A percentile compares a stretch with the other conserved stretches of the same genome.
phyloP scores from a whole-genome alignment of 2,329 filamentous ascomycete species.

The Xylariales sp. region DNA sequence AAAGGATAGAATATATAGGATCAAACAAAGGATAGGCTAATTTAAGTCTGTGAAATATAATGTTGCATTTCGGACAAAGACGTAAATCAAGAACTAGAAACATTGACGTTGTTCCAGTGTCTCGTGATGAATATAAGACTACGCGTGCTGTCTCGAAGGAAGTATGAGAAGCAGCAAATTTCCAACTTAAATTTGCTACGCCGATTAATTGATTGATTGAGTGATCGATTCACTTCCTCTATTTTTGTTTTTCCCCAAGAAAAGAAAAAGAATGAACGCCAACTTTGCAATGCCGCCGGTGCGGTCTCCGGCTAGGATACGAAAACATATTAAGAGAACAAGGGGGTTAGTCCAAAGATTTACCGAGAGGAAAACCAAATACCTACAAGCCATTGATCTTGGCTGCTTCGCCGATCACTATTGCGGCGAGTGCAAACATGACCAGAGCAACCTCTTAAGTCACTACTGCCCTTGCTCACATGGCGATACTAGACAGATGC shows the following conservation, averaged over 20 bases:
- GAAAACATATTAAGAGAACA: not conserved
- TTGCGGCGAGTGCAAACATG: slow-evolving; percentile 30
- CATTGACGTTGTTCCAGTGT: not conserved
- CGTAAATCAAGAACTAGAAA: not conserved
- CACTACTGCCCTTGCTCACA: slow-evolving; percentile 35
- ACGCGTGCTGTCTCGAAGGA: not conserved
- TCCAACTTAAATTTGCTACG: not conserved
- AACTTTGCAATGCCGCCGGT: not conserved
- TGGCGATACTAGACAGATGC: slow-evolving; percentile 1
- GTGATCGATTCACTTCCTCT: no score
- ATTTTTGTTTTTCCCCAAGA: not conserved
- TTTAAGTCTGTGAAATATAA: slow-evolving; percentile 1
- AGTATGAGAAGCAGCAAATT: not conserved
- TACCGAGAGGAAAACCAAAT: not conserved
- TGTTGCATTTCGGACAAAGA: slow-evolving; percentile 15
- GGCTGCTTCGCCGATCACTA: slow-evolving; percentile 14
- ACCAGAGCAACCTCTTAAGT: slow-evolving; percentile 3
- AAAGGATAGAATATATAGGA: not conserved
- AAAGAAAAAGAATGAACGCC: slow-evolving; percentile 1
- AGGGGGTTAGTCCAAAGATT: not conserved
- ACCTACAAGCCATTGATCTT: not conserved
- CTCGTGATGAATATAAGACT: slow-evolving; percentile 24
- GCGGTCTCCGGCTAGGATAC: not conserved
- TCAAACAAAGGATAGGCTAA: slow-evolving; percentile 12
- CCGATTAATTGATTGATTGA: no score